Evolutionary conservation across 352 stramenopile species (phyloP).

Genomic region (Globisporangium viniferum): DNA sequence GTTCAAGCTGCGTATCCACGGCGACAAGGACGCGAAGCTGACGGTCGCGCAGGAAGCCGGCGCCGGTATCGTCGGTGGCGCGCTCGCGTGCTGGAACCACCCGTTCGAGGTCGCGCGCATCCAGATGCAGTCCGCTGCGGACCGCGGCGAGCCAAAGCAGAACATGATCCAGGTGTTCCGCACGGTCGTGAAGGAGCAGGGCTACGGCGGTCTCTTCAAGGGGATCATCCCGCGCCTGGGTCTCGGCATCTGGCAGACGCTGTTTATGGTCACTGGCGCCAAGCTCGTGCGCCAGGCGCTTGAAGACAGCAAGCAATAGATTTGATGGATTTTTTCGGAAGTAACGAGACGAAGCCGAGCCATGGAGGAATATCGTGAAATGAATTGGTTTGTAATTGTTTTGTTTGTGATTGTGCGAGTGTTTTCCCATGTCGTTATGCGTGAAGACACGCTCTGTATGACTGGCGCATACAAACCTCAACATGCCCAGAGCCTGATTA

Average conservation of each 20-base stretch:
- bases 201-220: slow-evolving; percentile 85
- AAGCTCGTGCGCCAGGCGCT: slow-evolving; percentile 88
- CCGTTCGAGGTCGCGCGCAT: slow-evolving; percentile 91
- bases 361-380: slow-evolving; percentile 1
- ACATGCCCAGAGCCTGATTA: neutral
- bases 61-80: slow-evolving; percentile 83
- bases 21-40: slow-evolving; percentile 82
- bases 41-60: slow-evolving; percentile 84
- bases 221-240: slow-evolving; percentile 86
- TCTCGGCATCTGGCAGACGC: slow-evolving; percentile 89
- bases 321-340: neutral
- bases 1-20: slow-evolving; percentile 86
- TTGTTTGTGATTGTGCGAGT: neutral
- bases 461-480: neutral
- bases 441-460: neutral
- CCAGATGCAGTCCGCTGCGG: slow-evolving; percentile 89
- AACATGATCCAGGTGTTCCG: slow-evolving; percentile 90
- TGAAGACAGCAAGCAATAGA: slow-evolving; percentile 46
- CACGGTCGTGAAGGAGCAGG: slow-evolving; percentile 83
- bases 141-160: slow-evolving; percentile 86
- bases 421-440: neutral
- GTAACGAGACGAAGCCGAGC: neutral
- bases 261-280: slow-evolving; percentile 91
- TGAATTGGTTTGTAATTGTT: slow-evolving; percentile 3
- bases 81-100: slow-evolving; percentile 90